phyloP scores from a whole-genome alignment of 805 yeast species.

The Candida ipomoeae region DNA sequence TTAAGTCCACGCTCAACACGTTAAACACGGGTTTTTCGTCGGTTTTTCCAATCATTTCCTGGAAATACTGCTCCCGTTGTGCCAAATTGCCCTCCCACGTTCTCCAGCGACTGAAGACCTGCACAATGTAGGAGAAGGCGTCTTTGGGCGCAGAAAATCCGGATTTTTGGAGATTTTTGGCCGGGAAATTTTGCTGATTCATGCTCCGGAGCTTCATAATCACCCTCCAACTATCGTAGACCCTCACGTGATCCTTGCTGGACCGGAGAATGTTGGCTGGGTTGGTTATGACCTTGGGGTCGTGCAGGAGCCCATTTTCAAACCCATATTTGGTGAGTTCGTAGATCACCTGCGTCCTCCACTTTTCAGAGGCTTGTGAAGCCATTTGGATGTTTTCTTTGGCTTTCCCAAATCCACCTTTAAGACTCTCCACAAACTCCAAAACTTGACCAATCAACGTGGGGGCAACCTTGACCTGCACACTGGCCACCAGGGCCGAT shows the following conservation, averaged over 20 bases:
- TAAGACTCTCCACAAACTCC: slow-evolving; percentile 15
- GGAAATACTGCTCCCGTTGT: slow-evolving; percentile 52
- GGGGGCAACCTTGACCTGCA: slow-evolving; percentile 13
- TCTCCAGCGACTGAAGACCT: slow-evolving; percentile 75
- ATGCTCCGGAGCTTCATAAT: slow-evolving; percentile 77
- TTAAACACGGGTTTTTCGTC: background rate
- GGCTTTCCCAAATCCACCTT: slow-evolving; percentile 14
- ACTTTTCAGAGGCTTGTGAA: slow-evolving; percentile 10
- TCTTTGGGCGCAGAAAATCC: slow-evolving; percentile 40
- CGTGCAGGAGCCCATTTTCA: slow-evolving; percentile 57
- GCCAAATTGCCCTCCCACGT: slow-evolving; percentile 81
- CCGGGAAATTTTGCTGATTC: slow-evolving; percentile 49
- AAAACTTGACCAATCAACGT: slow-evolving; percentile 22
- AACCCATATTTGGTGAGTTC: slow-evolving; percentile 37
- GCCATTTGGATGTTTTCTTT: slow-evolving; percentile 16
- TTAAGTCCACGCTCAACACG: background rate
- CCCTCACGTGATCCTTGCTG: slow-evolving; percentile 67
- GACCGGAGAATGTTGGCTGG: slow-evolving; percentile 80
- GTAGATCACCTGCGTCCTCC: slow-evolving; percentile 40
- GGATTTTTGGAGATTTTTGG: slow-evolving; percentile 30
- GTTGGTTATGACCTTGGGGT: slow-evolving; percentile 84
- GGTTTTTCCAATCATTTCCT: slow-evolving; percentile 14
- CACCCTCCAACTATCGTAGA: slow-evolving; percentile 84
- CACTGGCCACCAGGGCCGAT: background rate
- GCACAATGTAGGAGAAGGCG: slow-evolving; percentile 53